Conservation (phyloP, 192 early-diverging fungal genomes). For the Rhizophlyctis rosea region DNA sequence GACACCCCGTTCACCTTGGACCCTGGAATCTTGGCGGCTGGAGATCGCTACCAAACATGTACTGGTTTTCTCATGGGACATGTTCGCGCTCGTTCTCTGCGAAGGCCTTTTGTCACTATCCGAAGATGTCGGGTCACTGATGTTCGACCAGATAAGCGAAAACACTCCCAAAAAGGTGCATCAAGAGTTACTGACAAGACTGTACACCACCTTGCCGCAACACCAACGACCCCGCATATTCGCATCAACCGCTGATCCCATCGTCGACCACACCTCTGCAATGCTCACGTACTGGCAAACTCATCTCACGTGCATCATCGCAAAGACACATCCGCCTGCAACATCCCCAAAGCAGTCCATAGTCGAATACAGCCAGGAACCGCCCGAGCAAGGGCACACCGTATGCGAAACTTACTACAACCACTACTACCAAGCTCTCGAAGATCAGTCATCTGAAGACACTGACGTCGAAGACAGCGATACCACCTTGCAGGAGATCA, state of each 20-base stretch:
- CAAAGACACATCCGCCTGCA: no score
- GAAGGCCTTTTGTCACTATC: slow-evolving; percentile 53
- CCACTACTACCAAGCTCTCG: not conserved
- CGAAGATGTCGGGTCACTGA: slow-evolving; percentile 64
- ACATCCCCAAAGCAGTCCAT: no score
- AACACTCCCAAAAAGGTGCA: slow-evolving; percentile 76
- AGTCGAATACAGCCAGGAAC: not conserved
- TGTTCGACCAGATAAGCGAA: slow-evolving; percentile 76
- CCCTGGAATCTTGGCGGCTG: slow-evolving; percentile 59
- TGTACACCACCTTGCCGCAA: slow-evolving; percentile 60
- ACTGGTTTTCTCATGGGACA: slow-evolving; percentile 85
- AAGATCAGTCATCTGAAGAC: not conserved
- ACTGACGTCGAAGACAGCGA: slow-evolving; percentile 12
- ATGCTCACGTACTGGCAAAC: no score
- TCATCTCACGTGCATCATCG: no score
- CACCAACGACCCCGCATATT: slow-evolving; percentile 72
- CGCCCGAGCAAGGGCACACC: not conserved
- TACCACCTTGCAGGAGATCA: slow-evolving; percentile 12
- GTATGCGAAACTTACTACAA: not conserved
- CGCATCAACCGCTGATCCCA: slow-evolving; percentile 56
- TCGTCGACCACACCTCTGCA: no score
- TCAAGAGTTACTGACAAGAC: no score
- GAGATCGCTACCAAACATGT: slow-evolving; percentile 65
- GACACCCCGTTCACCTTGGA: slow-evolving; percentile 33
- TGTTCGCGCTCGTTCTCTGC: slow-evolving; percentile 75